These are phyloP conservation scores for Pichia nakasei DNA, from an alignment of 805 yeast species.

Conservation along the genomic window DNA sequence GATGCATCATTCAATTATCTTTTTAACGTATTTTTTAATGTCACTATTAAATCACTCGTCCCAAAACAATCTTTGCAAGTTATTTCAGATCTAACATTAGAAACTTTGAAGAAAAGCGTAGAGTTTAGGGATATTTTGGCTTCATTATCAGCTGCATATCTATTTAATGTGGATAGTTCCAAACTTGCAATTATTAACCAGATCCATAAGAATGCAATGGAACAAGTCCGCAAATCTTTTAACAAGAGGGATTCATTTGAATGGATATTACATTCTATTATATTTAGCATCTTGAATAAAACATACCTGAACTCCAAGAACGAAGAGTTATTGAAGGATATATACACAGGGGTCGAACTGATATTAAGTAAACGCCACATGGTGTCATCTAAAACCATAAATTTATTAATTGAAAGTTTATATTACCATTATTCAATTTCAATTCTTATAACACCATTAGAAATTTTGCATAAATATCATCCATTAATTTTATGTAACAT, in stretches of 20 bases:
- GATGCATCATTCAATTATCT: background rate
- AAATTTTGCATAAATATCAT: background rate
- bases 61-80: background rate
- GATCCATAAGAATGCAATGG: background rate
- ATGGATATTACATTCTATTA: background rate
- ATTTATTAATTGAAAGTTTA: background rate
- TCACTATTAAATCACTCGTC: background rate
- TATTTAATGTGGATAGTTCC: background rate
- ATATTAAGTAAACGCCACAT: background rate
- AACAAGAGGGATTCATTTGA: background rate
- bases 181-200: background rate
- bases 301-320: background rate
- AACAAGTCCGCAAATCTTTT: too few species aligned
- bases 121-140: background rate
- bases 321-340: background rate
- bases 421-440: slow-evolving; percentile 1
- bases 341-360: background rate
- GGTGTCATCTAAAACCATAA: background rate
- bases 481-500: background rate
- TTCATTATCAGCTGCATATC: background rate
- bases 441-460: background rate
- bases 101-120: background rate
- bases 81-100: background rate
- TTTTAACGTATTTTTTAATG: background rate
- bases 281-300: background rate